Percentiles rank a stretch among this genome's conserved stretches.
phyloP scores from a whole-genome alignment of 352 stramenopile species.

The Pythium myriotylum region DNA sequence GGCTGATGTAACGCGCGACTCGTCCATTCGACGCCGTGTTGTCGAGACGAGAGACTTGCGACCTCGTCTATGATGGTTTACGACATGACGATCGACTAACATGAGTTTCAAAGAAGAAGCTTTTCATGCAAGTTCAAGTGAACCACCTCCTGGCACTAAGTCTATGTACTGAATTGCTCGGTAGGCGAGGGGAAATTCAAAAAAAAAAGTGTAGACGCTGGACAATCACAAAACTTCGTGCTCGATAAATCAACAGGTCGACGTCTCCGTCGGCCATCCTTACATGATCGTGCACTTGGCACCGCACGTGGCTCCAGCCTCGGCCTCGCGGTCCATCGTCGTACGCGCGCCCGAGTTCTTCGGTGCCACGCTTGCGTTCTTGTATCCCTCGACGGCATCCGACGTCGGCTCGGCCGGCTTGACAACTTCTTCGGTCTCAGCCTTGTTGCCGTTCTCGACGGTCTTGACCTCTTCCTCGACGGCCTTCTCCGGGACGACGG shows the following conservation, averaged over 20 bases:
- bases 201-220: conserved; percentile 1
- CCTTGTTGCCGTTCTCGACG: conserved; percentile 39
- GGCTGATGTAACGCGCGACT: too few relatives aligned
- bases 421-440: conserved; percentile 11
- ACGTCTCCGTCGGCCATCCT: conserved; percentile 10
- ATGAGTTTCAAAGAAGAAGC: too few relatives aligned
- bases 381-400: conserved; percentile 57
- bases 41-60: too few relatives aligned
- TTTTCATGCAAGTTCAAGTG: conserved; percentile 1
- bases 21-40: too few relatives aligned
- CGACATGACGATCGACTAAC: too few relatives aligned
- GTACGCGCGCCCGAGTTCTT: conserved; percentile 37
- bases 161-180: conserved; percentile 8
- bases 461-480: conserved; percentile 26
- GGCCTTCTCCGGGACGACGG: conserved; percentile 9
- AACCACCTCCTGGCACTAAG: conserved; percentile 7
- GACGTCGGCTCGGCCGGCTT: conserved; percentile 6
- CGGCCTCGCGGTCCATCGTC: conserved; percentile 55
- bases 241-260: conserved; percentile 2
- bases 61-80: too few relatives aligned
- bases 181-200: not conserved
- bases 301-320: conserved; percentile 42
- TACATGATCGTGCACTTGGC: conserved; percentile 64
- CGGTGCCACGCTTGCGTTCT: conserved; percentile 62
- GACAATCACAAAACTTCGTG: conserved; percentile 22